phyloP scores from a whole-genome alignment of 169 alveolate genomes.

The Eimeria falciformis region DNA sequence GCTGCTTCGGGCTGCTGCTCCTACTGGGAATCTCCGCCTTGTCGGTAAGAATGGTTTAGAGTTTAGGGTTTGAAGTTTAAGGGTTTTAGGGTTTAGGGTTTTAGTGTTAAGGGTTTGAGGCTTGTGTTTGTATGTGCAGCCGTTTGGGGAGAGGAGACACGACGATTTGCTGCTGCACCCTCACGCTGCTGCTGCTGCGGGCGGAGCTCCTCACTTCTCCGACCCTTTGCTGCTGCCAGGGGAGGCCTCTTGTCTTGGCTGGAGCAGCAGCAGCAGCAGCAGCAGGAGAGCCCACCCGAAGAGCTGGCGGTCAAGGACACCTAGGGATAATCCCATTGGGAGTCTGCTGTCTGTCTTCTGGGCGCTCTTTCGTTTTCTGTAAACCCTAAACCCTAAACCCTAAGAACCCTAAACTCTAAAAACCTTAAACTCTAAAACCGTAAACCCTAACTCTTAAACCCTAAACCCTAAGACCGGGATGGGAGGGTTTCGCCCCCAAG shows the following conservation, averaged over 20 bases:
- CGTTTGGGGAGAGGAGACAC: neutral
- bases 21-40: neutral
- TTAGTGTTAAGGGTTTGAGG: neutral
- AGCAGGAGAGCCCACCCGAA: neutral
- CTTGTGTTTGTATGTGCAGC: neutral
- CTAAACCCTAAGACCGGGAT: neutral
- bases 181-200: too few relatives aligned
- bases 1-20: slow-evolving; percentile 5
- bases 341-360: neutral
- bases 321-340: neutral
- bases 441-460: neutral
- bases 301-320: slow-evolving; percentile 2
- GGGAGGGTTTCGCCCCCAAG: neutral
- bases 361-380: neutral
- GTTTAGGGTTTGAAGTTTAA: neutral
- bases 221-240: too few relatives aligned
- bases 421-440: neutral
- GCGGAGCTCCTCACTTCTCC: too few relatives aligned
- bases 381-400: neutral
- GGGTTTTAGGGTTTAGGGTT: neutral
- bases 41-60: neutral
- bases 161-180: too few relatives aligned
- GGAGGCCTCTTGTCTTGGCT: too few relatives aligned
- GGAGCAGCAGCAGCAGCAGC: neutral
- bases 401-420: neutral